Evolutionary conservation across 2,329 filamentous ascomycete species (phyloP), one percentile per base, ranked within the genome.

Genomic region (Westerdykella ornata): DNA sequence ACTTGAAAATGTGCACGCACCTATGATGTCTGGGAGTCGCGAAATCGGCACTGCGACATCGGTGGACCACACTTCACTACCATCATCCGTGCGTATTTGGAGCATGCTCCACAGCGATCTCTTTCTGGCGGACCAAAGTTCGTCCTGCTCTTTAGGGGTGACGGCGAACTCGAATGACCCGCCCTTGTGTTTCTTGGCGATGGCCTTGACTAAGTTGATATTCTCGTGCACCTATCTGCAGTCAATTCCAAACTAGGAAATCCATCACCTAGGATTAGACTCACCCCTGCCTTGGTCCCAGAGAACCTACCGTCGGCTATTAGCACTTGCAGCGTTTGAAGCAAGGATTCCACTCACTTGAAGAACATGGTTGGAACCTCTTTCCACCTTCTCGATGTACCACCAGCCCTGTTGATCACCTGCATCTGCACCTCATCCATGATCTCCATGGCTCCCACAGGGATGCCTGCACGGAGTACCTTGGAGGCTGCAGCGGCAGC

Each of bases 401-500:
- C 78, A 1, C 84, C 82, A 9, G 82, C 78, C 39, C 81, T 72
- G 66, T 92, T 92, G 58, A 92, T 81, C 0, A 90, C 84, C 48
- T 73, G 76, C 86, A 92, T 92, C 65, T 89, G 85, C 3, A 90
- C 83, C 43, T 92, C 86, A 58, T 92, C 86, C 84, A 92, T 88
- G 52, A 92, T 80, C 66, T 92, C 86, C 78, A 89, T 83, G 3
- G 83, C 83, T 0, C 82, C 84, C 5, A 89, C 75, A 0, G 82
- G 84, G 3, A 88, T 73, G 0, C 82, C 85, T 1, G 80, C 75
- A 53, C 84, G 79, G 73, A 90, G 84, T n/a, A 90, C 78, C 37
- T 77, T 78, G 2, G 83, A 82, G 0, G 85, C 85, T 0, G 85
- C 84, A 0, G 81, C 75, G 0, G 85, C 85, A 1, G 86, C 86